These are phyloP conservation scores for Gillenia trifoliata DNA, from an alignment of 306 rosid genomes.

Conservation along the genomic window DNA sequence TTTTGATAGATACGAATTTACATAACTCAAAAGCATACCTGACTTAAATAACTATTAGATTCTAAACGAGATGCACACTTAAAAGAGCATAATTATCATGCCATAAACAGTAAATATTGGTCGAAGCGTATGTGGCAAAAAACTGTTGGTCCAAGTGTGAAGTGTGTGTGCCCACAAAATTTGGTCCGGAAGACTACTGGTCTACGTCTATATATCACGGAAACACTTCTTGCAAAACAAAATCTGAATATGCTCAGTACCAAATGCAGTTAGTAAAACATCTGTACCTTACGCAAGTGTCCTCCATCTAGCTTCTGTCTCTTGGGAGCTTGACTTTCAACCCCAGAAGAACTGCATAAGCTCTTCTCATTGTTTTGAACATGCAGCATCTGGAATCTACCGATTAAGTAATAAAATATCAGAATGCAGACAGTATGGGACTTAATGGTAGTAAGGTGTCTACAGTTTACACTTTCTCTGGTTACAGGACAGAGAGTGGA, in stretches of 20 bases:
- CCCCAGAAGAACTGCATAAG: conserved; percentile 43
- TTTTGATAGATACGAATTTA: background rate
- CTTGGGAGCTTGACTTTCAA: conserved; percentile 80
- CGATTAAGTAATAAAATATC: conserved; percentile 9
- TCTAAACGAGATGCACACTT: background rate
- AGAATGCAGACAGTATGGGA: background rate
- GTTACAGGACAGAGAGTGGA: conserved; percentile 10
- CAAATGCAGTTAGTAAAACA: conserved; percentile 8
- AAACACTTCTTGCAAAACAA: conserved; percentile 4
- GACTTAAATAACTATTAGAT: background rate
- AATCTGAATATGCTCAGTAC: background rate
- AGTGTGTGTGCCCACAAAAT: background rate
- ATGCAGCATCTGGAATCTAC: conserved; percentile 59
- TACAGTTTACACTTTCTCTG: background rate
- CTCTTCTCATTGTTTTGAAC: conserved; percentile 48
- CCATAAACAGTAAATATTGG: background rate
- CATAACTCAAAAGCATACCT: background rate
- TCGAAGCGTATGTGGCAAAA: background rate
- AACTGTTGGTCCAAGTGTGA: background rate
- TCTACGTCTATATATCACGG: background rate
- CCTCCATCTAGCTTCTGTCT: conserved; percentile 91
- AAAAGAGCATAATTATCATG: background rate
- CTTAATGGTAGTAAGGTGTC: background rate
- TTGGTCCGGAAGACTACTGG: background rate
- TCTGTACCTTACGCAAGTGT: conserved; percentile 60